Evolutionary conservation across 2,329 filamentous ascomycete species (phyloP).

Genomic region (Juglanconis sp.): DNA sequence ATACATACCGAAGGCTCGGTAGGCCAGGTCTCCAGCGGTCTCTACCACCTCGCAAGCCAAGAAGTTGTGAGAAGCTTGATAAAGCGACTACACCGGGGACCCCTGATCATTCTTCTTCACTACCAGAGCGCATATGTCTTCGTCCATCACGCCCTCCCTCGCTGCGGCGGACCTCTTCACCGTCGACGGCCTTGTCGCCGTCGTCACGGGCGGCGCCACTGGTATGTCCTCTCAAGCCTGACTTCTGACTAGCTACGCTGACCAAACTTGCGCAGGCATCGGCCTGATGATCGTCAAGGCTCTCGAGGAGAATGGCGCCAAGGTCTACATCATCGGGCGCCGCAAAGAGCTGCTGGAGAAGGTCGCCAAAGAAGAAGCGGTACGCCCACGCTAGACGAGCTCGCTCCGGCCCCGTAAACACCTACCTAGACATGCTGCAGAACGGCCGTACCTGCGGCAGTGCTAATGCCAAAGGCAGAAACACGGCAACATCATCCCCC

Average conservation of each 20-base stretch:
- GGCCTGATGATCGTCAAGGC: constrained; percentile 18
- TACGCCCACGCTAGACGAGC: background rate
- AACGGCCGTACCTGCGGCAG: no score
- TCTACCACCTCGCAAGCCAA: no score
- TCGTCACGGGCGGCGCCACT: constrained; percentile 17
- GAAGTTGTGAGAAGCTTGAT: no score
- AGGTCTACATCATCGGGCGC: constrained; percentile 43
- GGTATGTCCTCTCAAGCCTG: background rate
- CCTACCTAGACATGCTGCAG: no score
- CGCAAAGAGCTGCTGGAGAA: constrained; percentile 39
- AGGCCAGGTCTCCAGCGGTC: no score
- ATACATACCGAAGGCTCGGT: no score
- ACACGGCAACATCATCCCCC: constrained; percentile 25
- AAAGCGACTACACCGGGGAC: no score
- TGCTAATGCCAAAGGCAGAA: constrained; percentile 19
- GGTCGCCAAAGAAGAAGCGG: constrained; percentile 21
- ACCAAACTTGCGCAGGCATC: constrained; percentile 21
- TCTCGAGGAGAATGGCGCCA: constrained; percentile 31
- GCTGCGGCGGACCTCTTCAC: constrained; percentile 11
- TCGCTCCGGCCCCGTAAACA: no score
- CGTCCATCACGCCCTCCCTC: background rate
- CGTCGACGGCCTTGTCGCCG: constrained; percentile 10
- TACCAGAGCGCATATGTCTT: no score
- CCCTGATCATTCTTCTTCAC: background rate
- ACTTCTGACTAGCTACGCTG: background rate